Percentiles rank a stretch among this genome's conserved stretches.
phyloP scores from a whole-genome alignment of 2,329 filamentous ascomycete genomes.

The Xenoacremonium recifei region DNA sequence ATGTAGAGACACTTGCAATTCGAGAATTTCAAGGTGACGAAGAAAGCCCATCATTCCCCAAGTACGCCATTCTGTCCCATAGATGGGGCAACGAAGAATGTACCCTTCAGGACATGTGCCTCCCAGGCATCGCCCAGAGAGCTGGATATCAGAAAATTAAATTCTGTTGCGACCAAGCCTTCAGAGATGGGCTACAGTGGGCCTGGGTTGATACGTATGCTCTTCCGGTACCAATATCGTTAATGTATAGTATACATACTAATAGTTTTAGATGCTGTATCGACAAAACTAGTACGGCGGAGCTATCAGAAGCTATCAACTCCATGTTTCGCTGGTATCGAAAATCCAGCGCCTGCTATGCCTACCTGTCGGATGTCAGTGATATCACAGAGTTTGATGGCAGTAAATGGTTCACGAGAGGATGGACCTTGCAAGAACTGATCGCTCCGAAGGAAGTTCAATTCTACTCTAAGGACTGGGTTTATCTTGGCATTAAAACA shows the following conservation, averaged over 20 bases:
- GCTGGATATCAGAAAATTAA: background rate
- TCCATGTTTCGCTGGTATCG: constrained; percentile 35
- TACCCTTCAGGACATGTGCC: constrained; percentile 15
- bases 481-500: constrained; percentile 13
- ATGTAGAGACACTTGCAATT: background rate
- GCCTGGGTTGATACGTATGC: constrained; percentile 33
- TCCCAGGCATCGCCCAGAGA: background rate
- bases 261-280: too few relatives aligned
- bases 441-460: constrained; percentile 25
- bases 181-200: constrained; percentile 16
- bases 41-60: constrained; percentile 1
- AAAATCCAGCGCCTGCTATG: constrained; percentile 23
- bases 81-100: constrained; percentile 24
- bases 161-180: constrained; percentile 11
- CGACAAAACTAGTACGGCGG: constrained; percentile 30
- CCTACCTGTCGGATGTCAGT: constrained; percentile 23
- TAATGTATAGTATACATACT: too few relatives aligned
- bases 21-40: background rate
- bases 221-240: too few relatives aligned
- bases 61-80: constrained; percentile 28
- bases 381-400: constrained; percentile 8
- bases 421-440: constrained; percentile 30
- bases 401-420: constrained; percentile 27
- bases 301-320: constrained; percentile 31
- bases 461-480: constrained; percentile 24